Conservation (phyloP, 768 basidiomycete species). For the Rickenella mellea region DNA sequence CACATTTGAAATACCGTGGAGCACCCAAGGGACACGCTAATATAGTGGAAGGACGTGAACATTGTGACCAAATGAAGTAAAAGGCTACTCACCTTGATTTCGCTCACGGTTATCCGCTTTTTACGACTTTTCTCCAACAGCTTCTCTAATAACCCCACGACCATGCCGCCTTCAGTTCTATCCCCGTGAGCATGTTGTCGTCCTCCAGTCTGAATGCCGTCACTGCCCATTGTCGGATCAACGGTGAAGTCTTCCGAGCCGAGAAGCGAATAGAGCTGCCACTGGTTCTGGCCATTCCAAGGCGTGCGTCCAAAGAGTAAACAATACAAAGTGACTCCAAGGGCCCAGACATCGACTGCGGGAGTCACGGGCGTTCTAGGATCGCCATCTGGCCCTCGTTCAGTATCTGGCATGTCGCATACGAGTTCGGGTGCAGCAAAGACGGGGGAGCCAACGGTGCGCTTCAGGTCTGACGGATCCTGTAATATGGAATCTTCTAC, state of each 20-base stretch:
- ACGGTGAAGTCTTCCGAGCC: slow-evolving; percentile 68
- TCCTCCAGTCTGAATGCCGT: slow-evolving; percentile 56
- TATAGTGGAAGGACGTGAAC: no score
- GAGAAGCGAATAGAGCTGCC: slow-evolving; percentile 69
- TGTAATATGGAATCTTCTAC: slow-evolving; percentile 11
- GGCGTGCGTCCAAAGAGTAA: slow-evolving; percentile 88
- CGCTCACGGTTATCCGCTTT: slow-evolving; percentile 68
- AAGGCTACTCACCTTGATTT: slow-evolving; percentile 63
- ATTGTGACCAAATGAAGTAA: slow-evolving; percentile 17
- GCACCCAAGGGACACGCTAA: no score
- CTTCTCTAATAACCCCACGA: slow-evolving; percentile 62
- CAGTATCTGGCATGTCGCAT: slow-evolving; percentile 6
- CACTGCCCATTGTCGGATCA: slow-evolving; percentile 61
- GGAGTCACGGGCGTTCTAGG: slow-evolving; percentile 63
- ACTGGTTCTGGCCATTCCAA: slow-evolving; percentile 48
- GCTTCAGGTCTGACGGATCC: neutral
- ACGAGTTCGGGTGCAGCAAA: slow-evolving; percentile 20
- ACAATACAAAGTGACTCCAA: slow-evolving; percentile 93
- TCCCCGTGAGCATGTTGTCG: slow-evolving; percentile 32
- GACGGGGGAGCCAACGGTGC: slow-evolving; percentile 5
- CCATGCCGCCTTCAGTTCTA: slow-evolving; percentile 45
- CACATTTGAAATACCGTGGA: no score
- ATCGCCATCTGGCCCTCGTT: no score
- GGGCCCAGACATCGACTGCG: slow-evolving; percentile 95
- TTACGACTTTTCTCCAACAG: slow-evolving; percentile 75